Percentiles rank a stretch among this genome's conserved stretches.
Conservation (phyloP, 1,284 basidiomycete species). For the Leccinum fallax region DNA sequence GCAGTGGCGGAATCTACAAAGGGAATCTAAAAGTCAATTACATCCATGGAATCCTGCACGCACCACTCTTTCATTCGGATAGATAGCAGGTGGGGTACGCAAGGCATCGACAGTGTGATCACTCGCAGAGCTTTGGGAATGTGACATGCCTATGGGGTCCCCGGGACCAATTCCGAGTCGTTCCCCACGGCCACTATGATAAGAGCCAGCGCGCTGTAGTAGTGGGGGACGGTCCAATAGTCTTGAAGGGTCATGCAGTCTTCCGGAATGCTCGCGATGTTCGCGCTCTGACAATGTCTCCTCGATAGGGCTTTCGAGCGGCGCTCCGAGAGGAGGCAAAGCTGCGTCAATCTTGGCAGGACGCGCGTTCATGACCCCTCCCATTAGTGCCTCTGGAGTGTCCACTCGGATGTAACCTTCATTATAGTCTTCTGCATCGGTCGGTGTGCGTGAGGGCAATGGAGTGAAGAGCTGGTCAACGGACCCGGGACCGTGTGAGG, state of each 20-base stretch:
- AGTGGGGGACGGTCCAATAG: slow-evolving; percentile 30
- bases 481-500: slow-evolving; percentile 5
- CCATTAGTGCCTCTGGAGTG: slow-evolving; percentile 36
- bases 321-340: slow-evolving; percentile 28
- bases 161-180: slow-evolving; percentile 13
- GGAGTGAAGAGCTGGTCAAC: slow-evolving; percentile 35
- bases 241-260: slow-evolving; percentile 22
- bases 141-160: slow-evolving; percentile 29
- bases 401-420: slow-evolving; percentile 37
- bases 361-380: slow-evolving; percentile 35
- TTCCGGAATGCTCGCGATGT: slow-evolving; percentile 20
- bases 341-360: slow-evolving; percentile 28
- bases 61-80: slow-evolving; percentile 34
- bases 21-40: slow-evolving; percentile 1
- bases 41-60: slow-evolving; percentile 4
- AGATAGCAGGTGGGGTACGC: slow-evolving; percentile 21
- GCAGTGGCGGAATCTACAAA: slow-evolving; percentile 34
- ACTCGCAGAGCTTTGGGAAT: slow-evolving; percentile 28
- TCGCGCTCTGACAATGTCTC: slow-evolving; percentile 33
- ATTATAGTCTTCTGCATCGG: slow-evolving; percentile 34
- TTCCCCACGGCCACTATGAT: slow-evolving; percentile 25
- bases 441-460: slow-evolving; percentile 36
- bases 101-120: slow-evolving; percentile 36
- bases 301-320: slow-evolving; percentile 19
- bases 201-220: slow-evolving; percentile 24